phyloP scores from a whole-genome alignment of 345 rosid genomes.

The Ceriops decandra region DNA sequence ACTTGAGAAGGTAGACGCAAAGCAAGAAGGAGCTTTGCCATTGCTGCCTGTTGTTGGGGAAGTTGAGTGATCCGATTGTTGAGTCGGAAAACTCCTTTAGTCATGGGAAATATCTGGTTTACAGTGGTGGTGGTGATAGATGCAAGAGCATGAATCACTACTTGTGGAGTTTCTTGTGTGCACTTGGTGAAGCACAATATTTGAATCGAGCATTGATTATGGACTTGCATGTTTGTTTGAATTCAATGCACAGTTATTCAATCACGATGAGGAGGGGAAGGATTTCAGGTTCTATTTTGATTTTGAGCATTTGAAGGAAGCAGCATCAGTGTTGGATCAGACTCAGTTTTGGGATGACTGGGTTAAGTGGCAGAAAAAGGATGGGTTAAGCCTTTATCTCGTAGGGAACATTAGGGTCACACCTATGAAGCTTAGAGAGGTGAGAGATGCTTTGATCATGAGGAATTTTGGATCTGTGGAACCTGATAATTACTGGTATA shows the following conservation, averaged over 20 bases:
- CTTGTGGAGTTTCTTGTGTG: conserved; percentile 94
- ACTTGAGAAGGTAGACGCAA: conserved; percentile 42
- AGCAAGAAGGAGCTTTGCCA: conserved; percentile 28
- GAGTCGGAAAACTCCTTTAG: conserved; percentile 72
- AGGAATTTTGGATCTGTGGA: conserved; percentile 88
- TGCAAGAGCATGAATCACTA: conserved; percentile 97
- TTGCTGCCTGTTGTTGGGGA: conserved; percentile 69
- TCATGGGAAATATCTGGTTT: conserved; percentile 63
- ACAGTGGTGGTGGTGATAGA: conserved; percentile 78
- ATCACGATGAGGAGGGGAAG: conserved; percentile 85
- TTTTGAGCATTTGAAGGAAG: conserved; percentile 85
- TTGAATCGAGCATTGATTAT: conserved; percentile 81
- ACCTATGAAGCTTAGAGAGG: conserved; percentile 65
- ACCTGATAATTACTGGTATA: conserved; percentile 93
- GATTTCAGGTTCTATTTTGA: conserved; percentile 94
- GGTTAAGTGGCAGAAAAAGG: conserved; percentile 65
- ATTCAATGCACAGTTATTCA: conserved; percentile 70
- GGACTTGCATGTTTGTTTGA: conserved; percentile 77
- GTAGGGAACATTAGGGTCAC: conserved; percentile 70
- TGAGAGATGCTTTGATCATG: conserved; percentile 74
- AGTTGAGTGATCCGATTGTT: conserved; percentile 55
- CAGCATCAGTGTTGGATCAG: conserved; percentile 83
- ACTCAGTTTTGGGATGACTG: conserved; percentile 82
- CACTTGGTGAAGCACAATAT: conserved; percentile 92
- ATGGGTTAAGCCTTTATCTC: conserved; percentile 47